Evolutionary conservation across 345 rosid species (phyloP), one percentile per base, ranked within the genome.

Genomic region (Cardiospermum halicacabum): DNA sequence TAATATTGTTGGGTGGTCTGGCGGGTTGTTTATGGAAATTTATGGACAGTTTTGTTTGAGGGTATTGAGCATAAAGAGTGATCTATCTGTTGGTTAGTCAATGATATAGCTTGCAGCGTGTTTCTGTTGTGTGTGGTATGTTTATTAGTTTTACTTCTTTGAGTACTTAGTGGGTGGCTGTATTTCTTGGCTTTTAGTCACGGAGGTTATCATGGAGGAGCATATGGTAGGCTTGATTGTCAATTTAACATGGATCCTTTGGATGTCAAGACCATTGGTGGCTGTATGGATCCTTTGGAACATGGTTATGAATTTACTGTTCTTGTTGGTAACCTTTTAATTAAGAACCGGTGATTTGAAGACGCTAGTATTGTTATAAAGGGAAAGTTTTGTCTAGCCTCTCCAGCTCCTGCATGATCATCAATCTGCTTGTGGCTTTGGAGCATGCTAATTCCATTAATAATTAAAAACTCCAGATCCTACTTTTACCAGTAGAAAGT

Each of bases 321-420:
- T n/a, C n/a, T n/a, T n/a, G n/a, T 45, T 45, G 2, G 19, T 19
- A 22, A 22, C 5, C 31, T 13, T 18, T 5, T 47, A 47, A 24
- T 16, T 27, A 21, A 37, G 62, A 57, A 31, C 45, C 21, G 42
- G 2, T 2, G 48, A 37, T 26, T 58, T 21, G 11, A 37, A 58
- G 31, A 7, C 8, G 19, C 61, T 36, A 36, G 61, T n/a, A 15
- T 57, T 36, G 11, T 25, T 18, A 25, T 11, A 19, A 4, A 57
- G 18, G 60, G 61, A 57, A 57, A 25, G 25, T 22, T 39, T 27
- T n/a, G 30, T 27, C 47, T 42, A 36, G 61, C 45, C 60, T 18
- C 36, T 60, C 36, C 16, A 7, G 47, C 45, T 21, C 28, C 30
- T 42, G 53, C 37, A 40, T 42, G 61, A 22, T 19, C 19, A 34